Evolutionary conservation across 768 basidiomycete species (phyloP).

Genomic region (Mycena rosella): DNA sequence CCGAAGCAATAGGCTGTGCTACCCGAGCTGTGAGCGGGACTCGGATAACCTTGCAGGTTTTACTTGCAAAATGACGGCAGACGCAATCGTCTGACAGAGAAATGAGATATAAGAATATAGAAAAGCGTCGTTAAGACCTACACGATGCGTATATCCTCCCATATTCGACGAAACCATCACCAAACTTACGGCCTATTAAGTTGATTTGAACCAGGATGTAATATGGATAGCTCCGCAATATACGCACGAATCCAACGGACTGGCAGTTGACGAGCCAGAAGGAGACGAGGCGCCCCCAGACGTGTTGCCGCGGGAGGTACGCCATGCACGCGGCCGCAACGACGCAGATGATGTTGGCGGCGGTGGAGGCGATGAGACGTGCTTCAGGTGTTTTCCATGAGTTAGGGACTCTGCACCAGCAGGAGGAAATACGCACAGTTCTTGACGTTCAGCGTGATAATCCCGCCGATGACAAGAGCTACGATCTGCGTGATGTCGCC

Average conservation of each 20-base stretch:
- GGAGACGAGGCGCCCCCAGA: slow-evolving; percentile 37
- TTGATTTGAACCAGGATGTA: neutral
- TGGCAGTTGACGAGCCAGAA: slow-evolving; percentile 41
- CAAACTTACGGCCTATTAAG: slow-evolving; percentile 24
- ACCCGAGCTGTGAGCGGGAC: neutral
- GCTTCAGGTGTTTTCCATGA: too few species aligned
- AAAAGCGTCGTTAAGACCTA: neutral
- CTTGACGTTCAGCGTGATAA: slow-evolving; percentile 36
- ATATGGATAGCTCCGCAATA: neutral
- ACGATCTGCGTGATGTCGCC: slow-evolving; percentile 39
- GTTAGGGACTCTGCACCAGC: too few species aligned
- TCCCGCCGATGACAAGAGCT: slow-evolving; percentile 35
- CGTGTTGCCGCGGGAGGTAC: slow-evolving; percentile 37
- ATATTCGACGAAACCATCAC: slow-evolving; percentile 41
- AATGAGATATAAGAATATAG: neutral
- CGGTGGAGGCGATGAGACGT: slow-evolving; percentile 33
- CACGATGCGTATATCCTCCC: slow-evolving; percentile 40
- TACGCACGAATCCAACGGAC: slow-evolving; percentile 37
- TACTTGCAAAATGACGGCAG: slow-evolving; percentile 33
- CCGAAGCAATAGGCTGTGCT: slow-evolving; percentile 39
- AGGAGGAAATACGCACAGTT: slow-evolving; percentile 36
- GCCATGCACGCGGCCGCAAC: slow-evolving; percentile 37
- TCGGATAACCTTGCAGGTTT: neutral
- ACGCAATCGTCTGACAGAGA: slow-evolving; percentile 26
- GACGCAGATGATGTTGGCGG: slow-evolving; percentile 39